Conservation (phyloP, 1,284 basidiomycete species). For the Paramarasmius palmivorus region DNA sequence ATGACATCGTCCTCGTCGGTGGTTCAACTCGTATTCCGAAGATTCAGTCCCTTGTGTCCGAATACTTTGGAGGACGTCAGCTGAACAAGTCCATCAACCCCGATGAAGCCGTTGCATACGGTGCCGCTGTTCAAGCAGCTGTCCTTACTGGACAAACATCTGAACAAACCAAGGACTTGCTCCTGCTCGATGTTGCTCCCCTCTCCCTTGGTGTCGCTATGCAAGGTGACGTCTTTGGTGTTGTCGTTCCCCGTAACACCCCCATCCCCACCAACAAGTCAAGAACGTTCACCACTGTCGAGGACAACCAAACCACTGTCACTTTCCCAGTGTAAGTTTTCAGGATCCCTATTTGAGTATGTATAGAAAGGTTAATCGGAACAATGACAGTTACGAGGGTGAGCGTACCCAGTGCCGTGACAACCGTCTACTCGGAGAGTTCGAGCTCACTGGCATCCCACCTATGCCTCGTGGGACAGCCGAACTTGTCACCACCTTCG, state of each 20-base stretch:
- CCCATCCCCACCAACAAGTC: conserved; percentile 98
- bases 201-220: conserved; percentile 97
- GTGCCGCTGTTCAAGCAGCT: conserved; percentile 96
- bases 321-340: conserved; percentile 88
- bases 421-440: conserved; percentile 95
- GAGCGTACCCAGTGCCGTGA: conserved; percentile 97
- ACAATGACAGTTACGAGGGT: conserved; percentile 81
- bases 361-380: conserved; percentile 12
- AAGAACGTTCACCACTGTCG: conserved; percentile 93
- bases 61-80: conserved; percentile 96
- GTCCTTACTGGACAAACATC: conserved; percentile 96
- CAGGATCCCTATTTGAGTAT: neutral
- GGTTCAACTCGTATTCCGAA: conserved; percentile 99
- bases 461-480: conserved; percentile 97
- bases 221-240: conserved; percentile 97
- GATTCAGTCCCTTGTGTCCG: conserved; percentile 97
- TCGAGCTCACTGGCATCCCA: conserved; percentile 95
- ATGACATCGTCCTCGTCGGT: conserved; percentile 99
- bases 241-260: conserved; percentile 96
- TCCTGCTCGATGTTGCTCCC: conserved; percentile 94
- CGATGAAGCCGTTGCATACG: conserved; percentile 93
- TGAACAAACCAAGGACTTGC: conserved; percentile 93
- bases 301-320: conserved; percentile 98
- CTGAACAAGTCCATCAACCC: conserved; percentile 99
- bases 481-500: conserved; percentile 94